Percentiles rank a stretch among this genome's conserved stretches.
phyloP scores from a whole-genome alignment of 2,329 filamentous ascomycete species.

The Aspergillus tamarii region DNA sequence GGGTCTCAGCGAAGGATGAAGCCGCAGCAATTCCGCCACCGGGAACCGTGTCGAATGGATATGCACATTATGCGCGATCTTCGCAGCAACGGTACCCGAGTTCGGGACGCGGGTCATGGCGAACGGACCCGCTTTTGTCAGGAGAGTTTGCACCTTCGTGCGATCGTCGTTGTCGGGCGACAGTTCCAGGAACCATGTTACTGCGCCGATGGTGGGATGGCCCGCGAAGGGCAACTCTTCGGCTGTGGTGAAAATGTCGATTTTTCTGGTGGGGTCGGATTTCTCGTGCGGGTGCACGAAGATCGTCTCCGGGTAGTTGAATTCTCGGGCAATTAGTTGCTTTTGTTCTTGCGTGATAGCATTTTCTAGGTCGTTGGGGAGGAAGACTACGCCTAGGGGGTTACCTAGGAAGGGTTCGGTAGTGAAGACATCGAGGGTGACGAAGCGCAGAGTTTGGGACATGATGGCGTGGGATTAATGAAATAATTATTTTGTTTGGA shows the following conservation, averaged over 20 bases:
- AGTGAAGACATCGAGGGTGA: constrained; percentile 45
- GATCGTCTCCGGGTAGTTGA: constrained; percentile 62
- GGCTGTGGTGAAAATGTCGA: constrained; percentile 59
- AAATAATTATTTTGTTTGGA: neutral
- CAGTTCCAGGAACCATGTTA: constrained; percentile 45
- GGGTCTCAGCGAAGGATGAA: constrained; percentile 31
- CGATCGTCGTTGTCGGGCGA: neutral
- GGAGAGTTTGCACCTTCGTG: constrained; percentile 39
- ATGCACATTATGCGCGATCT: constrained; percentile 37
- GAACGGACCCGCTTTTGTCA: constrained; percentile 63
- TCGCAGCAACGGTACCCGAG: neutral
- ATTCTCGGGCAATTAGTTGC: constrained; percentile 58
- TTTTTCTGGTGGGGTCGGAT: constrained; percentile 19
- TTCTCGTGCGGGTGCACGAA: constrained; percentile 48
- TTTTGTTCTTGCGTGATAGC: constrained; percentile 52
- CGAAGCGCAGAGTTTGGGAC: neutral
- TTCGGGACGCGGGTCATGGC: constrained; percentile 38
- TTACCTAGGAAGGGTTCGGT: constrained; percentile 51
- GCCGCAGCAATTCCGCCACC: constrained; percentile 25
- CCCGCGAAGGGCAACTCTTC: constrained; percentile 61
- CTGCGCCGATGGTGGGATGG: constrained; percentile 61
- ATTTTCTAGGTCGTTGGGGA: constrained; percentile 30
- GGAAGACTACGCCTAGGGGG: constrained; percentile 56
- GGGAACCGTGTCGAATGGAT: constrained; percentile 36
- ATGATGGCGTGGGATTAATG: neutral